Evolutionary conservation across 257 asterid genomes (phyloP).

Genomic region (Nicotiana otophora): DNA sequence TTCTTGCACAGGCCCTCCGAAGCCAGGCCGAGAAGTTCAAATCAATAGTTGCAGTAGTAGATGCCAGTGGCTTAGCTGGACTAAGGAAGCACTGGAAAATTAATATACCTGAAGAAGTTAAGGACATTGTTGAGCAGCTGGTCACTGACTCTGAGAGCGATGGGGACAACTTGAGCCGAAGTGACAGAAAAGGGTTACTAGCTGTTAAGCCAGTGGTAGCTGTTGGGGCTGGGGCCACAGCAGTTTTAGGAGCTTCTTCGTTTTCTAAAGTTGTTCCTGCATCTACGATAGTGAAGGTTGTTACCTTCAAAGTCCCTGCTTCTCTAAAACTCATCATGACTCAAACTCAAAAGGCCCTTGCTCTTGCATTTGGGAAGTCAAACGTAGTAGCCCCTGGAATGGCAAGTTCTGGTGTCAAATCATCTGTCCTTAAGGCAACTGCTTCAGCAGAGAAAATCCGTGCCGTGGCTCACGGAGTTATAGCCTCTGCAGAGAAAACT

Average conservation of each 20-base stretch:
- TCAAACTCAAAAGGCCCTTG: conserved; percentile 59
- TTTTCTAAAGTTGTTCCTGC: conserved; percentile 74
- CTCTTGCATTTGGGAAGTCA: conserved; percentile 56
- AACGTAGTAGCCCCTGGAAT: conserved; percentile 45
- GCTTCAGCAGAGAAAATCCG: conserved; percentile 80
- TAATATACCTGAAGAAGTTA: conserved; percentile 52
- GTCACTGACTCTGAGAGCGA: conserved; percentile 34
- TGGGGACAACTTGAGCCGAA: conserved; percentile 20
- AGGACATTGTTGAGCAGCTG: conserved; percentile 57
- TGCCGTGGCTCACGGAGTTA: conserved; percentile 59
- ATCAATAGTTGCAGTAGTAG: conserved; percentile 78
- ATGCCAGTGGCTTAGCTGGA: conserved; percentile 72
- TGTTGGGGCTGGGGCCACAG: conserved; percentile 94
- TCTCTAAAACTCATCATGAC: conserved; percentile 53
- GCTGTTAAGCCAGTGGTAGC: conserved; percentile 78
- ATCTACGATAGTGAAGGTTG: conserved; percentile 58
- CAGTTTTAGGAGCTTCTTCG: conserved; percentile 73
- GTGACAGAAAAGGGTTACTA: conserved; percentile 41
- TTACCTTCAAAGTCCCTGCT: conserved; percentile 60
- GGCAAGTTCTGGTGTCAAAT: conserved; percentile 46
- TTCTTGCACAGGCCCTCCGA: conserved; percentile 71
- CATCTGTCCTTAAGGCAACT: conserved; percentile 49
- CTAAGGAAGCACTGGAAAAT: conserved; percentile 78
- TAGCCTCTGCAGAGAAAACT: conserved; percentile 83
- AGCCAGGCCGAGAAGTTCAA: conserved; percentile 61